These are phyloP conservation scores for Phytophthora agathidicida DNA, from an alignment of 352 stramenopile genomes.

Conservation along the genomic window DNA sequence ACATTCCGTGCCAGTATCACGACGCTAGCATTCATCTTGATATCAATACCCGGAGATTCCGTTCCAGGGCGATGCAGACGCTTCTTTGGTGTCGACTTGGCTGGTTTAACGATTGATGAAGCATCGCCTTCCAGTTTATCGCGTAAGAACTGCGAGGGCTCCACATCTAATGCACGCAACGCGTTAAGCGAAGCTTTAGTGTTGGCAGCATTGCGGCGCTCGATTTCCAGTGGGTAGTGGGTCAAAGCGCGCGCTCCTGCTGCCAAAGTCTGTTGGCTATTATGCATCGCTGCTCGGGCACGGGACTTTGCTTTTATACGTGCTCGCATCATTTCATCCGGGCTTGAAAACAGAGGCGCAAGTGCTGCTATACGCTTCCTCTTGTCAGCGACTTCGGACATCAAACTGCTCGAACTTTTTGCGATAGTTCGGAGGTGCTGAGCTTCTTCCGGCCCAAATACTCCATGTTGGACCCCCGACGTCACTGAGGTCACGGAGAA, in stretches of 20 bases:
- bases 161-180: constrained; percentile 36
- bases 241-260: constrained; percentile 17
- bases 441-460: constrained; percentile 54
- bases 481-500: constrained; percentile 53
- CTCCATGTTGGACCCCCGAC: constrained; percentile 38
- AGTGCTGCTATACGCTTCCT: constrained; percentile 30
- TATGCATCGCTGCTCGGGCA: constrained; percentile 21
- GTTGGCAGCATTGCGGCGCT: constrained; percentile 27
- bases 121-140: constrained; percentile 33
- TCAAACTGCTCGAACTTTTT: constrained; percentile 24
- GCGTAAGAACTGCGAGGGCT: constrained; percentile 49
- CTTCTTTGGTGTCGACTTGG: constrained; percentile 53
- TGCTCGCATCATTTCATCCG: constrained; percentile 28
- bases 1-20: constrained; percentile 43
- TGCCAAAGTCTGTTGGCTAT: constrained; percentile 15
- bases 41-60: constrained; percentile 10
- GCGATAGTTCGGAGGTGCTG: constrained; percentile 39
- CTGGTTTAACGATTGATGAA: constrained; percentile 3
- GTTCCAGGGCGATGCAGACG: constrained; percentile 11
- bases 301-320: constrained; percentile 21
- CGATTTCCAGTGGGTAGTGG: constrained; percentile 55
- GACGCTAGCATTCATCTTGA: constrained; percentile 44
- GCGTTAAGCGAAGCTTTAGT: neutral
- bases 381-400: constrained; percentile 21
- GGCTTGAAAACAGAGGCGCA: constrained; percentile 34